Evolutionary conservation across 1,139 yeast genomes (phyloP), one percentile per base, ranked within the genome.

Genomic region (Candida gigantensis): DNA sequence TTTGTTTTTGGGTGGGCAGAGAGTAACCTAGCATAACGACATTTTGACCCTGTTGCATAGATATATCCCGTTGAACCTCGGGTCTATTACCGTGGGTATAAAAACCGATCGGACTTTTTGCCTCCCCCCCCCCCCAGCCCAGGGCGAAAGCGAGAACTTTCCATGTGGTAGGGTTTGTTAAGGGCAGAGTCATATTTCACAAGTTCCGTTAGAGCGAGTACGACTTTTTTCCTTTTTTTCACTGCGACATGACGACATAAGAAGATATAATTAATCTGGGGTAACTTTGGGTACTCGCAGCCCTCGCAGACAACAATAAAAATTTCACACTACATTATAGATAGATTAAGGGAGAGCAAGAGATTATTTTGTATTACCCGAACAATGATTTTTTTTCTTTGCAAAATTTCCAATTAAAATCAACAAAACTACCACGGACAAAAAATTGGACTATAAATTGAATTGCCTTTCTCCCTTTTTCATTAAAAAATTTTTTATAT

Each of bases 241-340:
- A 20, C 23, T 20, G n/a, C 23, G 23, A 20, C 13, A n/a, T n/a
- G n/a, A n/a, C n/a, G n/a, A n/a, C n/a, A n/a, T n/a, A n/a, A n/a
- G n/a, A n/a, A n/a, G 13, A 10, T 7, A 23, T 10, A 16, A 12
- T 28, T 24, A 30, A 30, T 30, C 33, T 30, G 33, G 33, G 33
- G 33, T 30, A 30, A 13, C 6, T 5, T 9, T n/a, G 15, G 14
- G 4, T 7, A 23, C 13, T 10, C 3, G n/a, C n/a, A 21, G 24
- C 23, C 23, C 6, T 20, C 23, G 8, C n/a, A 9, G n/a, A 20
- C 3, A 20, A 20, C 23, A 20, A 20, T 20, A 4, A 28, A 30
- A 30, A 30, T 30, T 30, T 30, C 28, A 24, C 33, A 30, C 28
- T 24, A 23, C 28, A n/a, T n/a, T n/a, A n/a, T n/a, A n/a, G n/a